Evolutionary conservation across 2,329 filamentous ascomycete species (phyloP).

Genomic region (Ophiostoma novo-ulmi): DNA sequence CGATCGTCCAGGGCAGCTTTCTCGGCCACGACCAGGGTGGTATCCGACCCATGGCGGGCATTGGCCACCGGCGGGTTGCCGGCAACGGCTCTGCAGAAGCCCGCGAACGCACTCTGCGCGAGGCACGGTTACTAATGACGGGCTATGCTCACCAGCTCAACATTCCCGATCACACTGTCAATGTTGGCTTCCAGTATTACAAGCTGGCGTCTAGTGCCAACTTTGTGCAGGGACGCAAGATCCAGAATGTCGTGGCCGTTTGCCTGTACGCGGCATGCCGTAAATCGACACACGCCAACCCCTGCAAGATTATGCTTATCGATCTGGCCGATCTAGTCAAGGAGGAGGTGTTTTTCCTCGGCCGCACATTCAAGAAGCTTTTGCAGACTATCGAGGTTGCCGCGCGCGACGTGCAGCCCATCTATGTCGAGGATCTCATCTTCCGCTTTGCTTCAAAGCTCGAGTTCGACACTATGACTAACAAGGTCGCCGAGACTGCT

Average conservation of each 20-base stretch:
- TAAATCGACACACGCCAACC: constrained; percentile 51
- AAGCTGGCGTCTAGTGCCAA: constrained; percentile 69
- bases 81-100: constrained; percentile 51
- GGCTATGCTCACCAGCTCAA: constrained; percentile 57
- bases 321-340: constrained; percentile 80
- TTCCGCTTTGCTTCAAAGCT: constrained; percentile 86
- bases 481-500: constrained; percentile 82
- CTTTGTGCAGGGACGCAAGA: constrained; percentile 80
- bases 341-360: constrained; percentile 89
- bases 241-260: constrained; percentile 80
- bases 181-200: constrained; percentile 66
- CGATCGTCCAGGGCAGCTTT: constrained; percentile 84
- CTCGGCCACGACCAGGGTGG: constrained; percentile 81
- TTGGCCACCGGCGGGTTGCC: constrained; percentile 55
- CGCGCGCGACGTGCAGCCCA: constrained; percentile 52
- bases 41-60: constrained; percentile 58
- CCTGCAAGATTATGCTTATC: constrained; percentile 87
- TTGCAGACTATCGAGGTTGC: constrained; percentile 62
- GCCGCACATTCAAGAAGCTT: constrained; percentile 79
- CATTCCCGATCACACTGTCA: constrained; percentile 57
- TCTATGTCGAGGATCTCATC: constrained; percentile 85
- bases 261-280: constrained; percentile 87
- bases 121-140: constrained; percentile 55
- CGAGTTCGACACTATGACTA: constrained; percentile 77
- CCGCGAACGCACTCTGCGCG: constrained; percentile 55